A percentile compares a stretch with the other conserved stretches of the same genome.
Evolutionary conservation across 2,329 filamentous ascomycete genomes (phyloP).

Genomic region (Penicillium sp.): DNA sequence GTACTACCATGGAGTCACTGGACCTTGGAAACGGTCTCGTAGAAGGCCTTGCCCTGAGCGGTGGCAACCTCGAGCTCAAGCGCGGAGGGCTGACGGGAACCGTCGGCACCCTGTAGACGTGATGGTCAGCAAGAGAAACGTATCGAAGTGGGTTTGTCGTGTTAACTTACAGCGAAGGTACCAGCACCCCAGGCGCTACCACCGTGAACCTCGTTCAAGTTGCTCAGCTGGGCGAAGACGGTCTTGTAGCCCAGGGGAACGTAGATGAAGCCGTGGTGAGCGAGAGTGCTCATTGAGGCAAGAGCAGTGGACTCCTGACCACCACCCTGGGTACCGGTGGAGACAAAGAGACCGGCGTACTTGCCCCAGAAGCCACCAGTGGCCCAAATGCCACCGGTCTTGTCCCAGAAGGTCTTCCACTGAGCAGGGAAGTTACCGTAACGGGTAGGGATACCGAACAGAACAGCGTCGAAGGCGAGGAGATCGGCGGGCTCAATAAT

Average conservation of each 20-base stretch:
- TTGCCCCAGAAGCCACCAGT: constrained; percentile 78
- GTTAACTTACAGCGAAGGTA: constrained; percentile 67
- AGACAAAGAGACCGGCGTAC: constrained; percentile 86
- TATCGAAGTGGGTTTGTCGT: not conserved
- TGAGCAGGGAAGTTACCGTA: constrained; percentile 97
- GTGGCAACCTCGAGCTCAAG: constrained; percentile 77
- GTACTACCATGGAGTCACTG: constrained; percentile 73
- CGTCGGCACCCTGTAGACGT: constrained; percentile 58
- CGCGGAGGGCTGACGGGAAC: constrained; percentile 73
- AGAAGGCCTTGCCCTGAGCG: constrained; percentile 83
- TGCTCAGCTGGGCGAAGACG: constrained; percentile 66
- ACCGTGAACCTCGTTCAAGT: constrained; percentile 77
- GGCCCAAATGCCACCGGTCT: constrained; percentile 80
- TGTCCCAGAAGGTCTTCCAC: constrained; percentile 86
- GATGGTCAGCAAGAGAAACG: constrained; percentile 11
- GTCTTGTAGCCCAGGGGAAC: constrained; percentile 93
- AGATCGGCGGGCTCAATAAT: constrained; percentile 62
- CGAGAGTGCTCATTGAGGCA: constrained; percentile 75
- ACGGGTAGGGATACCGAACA: constrained; percentile 91
- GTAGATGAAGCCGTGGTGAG: constrained; percentile 93
- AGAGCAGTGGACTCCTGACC: constrained; percentile 90
- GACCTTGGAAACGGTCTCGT: constrained; percentile 69
- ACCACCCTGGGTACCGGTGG: constrained; percentile 77
- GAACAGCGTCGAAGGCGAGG: constrained; percentile 77
- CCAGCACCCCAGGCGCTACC: constrained; percentile 91